phyloP scores from a whole-genome alignment of 371 early-diverging fungal species.

The Circinella minor region DNA sequence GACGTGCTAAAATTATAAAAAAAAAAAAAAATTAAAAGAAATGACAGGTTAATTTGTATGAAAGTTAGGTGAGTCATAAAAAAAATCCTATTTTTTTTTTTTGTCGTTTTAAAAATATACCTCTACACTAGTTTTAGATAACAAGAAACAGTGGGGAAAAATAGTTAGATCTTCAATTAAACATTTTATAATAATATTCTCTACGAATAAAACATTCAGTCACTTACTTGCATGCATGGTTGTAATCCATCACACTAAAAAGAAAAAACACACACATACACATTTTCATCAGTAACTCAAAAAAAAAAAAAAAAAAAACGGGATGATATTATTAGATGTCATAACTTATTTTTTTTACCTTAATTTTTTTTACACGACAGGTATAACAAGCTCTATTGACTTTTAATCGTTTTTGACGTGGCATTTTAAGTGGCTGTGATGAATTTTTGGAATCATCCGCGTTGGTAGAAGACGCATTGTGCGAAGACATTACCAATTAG shows the following conservation, averaged over 20 bases:
- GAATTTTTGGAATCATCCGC: slow-evolving; percentile 8
- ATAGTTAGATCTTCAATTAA: slow-evolving; percentile 3
- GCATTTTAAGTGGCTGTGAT: slow-evolving; percentile 11
- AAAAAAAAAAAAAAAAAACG: too few species aligned
- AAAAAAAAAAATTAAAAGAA: not conserved
- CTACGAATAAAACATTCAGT: too few species aligned
- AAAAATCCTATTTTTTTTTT: not conserved
- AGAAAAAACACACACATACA: not conserved
- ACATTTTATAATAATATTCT: too few species aligned
- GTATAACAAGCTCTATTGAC: slow-evolving; percentile 52
- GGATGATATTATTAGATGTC: too few species aligned
- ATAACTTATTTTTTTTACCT: slow-evolving; percentile 25
- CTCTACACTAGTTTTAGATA: slow-evolving; percentile 6
- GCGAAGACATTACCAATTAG: slow-evolving; percentile 9
- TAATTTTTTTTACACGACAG: slow-evolving; percentile 56
- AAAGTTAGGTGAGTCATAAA: not conserved
- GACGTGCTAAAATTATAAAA: slow-evolving; percentile 22
- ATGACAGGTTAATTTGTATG: not conserved
- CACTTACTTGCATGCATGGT: slow-evolving; percentile 58
- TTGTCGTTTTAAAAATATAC: slow-evolving; percentile 5
- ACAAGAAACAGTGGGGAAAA: not conserved
- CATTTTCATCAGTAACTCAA: not conserved
- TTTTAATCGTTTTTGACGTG: slow-evolving; percentile 48
- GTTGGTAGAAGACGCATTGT: slow-evolving; percentile 7
- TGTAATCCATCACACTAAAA: slow-evolving; percentile 57